Conservation (phyloP, 768 basidiomycete species). For the Clathrus columnatus region DNA sequence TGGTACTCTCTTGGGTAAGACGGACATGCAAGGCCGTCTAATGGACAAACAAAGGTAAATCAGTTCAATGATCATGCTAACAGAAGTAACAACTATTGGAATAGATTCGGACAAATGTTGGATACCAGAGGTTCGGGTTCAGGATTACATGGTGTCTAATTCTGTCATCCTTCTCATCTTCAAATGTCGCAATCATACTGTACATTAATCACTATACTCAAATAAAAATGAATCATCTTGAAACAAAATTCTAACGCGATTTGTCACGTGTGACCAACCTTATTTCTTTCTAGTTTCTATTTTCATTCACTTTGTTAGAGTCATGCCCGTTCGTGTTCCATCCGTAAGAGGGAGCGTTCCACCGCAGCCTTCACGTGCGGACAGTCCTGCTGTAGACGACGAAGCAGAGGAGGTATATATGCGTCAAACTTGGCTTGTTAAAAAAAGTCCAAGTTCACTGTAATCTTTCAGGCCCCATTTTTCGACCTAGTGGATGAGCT, state of each 20-base stretch:
- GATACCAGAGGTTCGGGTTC: constrained; percentile 7
- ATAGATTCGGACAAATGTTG: background rate
- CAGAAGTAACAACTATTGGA: background rate
- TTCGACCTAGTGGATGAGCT: constrained; percentile 82
- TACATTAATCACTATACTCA: no score
- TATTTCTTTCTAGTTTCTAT: no score
- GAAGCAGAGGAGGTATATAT: constrained; percentile 26
- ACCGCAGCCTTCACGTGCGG: constrained; percentile 36
- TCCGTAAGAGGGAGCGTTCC: constrained; percentile 7
- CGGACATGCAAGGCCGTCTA: background rate
- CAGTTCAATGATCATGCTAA: background rate
- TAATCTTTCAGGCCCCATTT: constrained; percentile 37
- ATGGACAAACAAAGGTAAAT: constrained; percentile 1
- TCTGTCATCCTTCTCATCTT: no score
- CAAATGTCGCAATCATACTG: no score
- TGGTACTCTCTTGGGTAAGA: constrained; percentile 42
- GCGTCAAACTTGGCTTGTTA: background rate
- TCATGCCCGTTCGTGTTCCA: background rate
- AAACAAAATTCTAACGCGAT: no score
- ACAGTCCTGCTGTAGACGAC: constrained; percentile 36
- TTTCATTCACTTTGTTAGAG: no score
- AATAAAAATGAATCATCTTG: no score
- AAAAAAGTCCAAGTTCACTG: background rate
- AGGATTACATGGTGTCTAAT: constrained; percentile 1
- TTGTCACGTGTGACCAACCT: no score